Conservation (phyloP, 371 early-diverging fungal species). For the Circinella minor region DNA sequence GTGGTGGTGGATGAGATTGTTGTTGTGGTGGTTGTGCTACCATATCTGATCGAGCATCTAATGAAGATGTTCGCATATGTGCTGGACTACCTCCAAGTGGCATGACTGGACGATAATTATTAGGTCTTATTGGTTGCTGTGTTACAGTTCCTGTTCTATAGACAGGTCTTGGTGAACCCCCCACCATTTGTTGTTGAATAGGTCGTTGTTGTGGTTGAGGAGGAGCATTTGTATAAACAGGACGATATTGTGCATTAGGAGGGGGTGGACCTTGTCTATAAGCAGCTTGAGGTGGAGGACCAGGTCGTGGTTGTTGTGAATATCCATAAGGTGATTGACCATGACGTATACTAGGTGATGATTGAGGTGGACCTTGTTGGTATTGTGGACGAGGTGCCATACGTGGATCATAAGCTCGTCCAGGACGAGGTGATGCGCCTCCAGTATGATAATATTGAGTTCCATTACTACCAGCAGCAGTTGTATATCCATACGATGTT, state of each 20-base stretch:
- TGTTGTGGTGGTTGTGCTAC: not conserved
- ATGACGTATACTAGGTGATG: constrained; percentile 11
- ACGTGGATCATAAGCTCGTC: constrained; percentile 17
- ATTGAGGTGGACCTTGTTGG: not conserved
- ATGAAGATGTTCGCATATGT: constrained; percentile 20
- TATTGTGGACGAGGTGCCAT: constrained; percentile 11
- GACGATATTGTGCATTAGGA: constrained; percentile 12
- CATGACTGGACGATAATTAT: constrained; percentile 8
- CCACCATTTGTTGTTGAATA: not conserved
- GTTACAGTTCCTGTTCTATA: constrained; percentile 16
- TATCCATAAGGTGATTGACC: not conserved
- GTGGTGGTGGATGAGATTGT: no score
- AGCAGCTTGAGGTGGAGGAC: not conserved
- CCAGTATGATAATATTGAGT: constrained; percentile 11
- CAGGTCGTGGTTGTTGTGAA: constrained; percentile 8
- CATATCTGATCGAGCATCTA: constrained; percentile 14
- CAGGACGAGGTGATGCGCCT: constrained; percentile 20
- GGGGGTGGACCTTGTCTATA: constrained; percentile 17
- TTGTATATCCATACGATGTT: not conserved
- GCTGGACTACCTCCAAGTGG: not conserved
- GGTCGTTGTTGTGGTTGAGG: constrained; percentile 13
- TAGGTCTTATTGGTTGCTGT: constrained; percentile 13
- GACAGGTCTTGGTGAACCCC: constrained; percentile 16
- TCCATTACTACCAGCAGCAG: not conserved
- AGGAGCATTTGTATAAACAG: constrained; percentile 13